Evolutionary conservation across 495 filamentous ascomycete species (phyloP), one percentile per base, ranked within the genome.

Genomic region (Aspergillus cavernicola): DNA sequence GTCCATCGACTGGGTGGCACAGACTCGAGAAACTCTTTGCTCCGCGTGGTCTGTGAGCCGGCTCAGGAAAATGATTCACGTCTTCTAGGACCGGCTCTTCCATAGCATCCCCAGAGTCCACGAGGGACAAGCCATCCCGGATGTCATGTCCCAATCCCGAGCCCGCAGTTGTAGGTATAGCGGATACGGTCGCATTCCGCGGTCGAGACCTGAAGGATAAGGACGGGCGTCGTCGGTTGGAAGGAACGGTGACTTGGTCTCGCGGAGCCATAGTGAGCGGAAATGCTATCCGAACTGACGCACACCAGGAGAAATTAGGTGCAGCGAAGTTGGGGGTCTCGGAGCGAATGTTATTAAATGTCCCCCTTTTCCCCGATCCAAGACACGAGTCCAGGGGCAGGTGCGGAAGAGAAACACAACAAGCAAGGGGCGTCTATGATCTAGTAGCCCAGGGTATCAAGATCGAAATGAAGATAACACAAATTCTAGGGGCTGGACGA

Each of bases 21-120:
- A 78, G 51, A 19, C 60, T 72, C 12, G 75, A 79, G 57, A 77
- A 79, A 60, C 73, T 76, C 51, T 73, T 75, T 32, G 72, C 63
- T 22, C 58, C 52, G 24, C 71, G 72, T 22, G 67, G 71, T 12
- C 72, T 64, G n/a, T 64, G 69, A 16, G 61, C 58, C 2, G 65
- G 62, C 23, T 67, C 64, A 9, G 68, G 63, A 28, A 72, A 71
- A 18, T 65, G 61, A 36, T 66, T 66, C 40, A 66, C 66, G 7
- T 73, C 71, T 50, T 77, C 69, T 35, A 74, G 42, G 0, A 64
- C 67, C 20, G 64, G 61, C 0, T 43, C 62, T 26, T 65, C 60
- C 32, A 65, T 52, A 29, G 66, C 55, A 11, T 65, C 60, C 24
- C 50, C 64, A 3, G 58, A 53, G 39, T 71, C 70, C 38, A 57